phyloP scores from a whole-genome alignment of 306 rosid genomes.

The Cucumis hystrix region DNA sequence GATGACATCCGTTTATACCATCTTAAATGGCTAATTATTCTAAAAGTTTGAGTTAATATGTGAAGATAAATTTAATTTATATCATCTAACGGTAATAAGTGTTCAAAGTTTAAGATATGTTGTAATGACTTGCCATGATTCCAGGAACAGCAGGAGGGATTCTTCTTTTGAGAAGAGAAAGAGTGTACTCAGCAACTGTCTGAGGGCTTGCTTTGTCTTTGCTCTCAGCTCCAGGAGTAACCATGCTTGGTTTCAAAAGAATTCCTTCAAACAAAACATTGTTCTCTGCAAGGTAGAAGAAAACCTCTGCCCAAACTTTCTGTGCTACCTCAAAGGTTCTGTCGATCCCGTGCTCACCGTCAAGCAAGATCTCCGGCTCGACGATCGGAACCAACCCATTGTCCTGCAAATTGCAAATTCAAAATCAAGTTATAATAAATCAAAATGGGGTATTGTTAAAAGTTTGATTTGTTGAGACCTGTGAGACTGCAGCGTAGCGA shows the following conservation, averaged over 20 bases:
- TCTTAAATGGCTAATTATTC: too few species aligned
- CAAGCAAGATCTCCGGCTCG: constrained; percentile 97
- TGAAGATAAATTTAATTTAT: too few species aligned
- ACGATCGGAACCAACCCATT: constrained; percentile 85
- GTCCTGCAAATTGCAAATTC: constrained; percentile 21
- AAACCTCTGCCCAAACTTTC: constrained; percentile 92
- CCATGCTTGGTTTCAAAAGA: constrained; percentile 98
- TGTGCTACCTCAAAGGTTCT: constrained; percentile 76
- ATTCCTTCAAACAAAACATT: constrained; percentile 80
- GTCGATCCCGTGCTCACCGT: constrained; percentile 76
- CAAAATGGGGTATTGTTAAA: not conserved
- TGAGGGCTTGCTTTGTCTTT: constrained; percentile 69
- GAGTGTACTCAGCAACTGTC: constrained; percentile 70
- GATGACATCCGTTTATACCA: too few species aligned
- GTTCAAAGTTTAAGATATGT: not conserved
- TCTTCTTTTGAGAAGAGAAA: constrained; percentile 72
- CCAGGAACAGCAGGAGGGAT: constrained; percentile 95
- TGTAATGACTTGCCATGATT: constrained; percentile 52
- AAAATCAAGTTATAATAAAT: not conserved
- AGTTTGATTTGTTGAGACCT: constrained; percentile 21
- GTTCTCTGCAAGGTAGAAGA: constrained; percentile 88
- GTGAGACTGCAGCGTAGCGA: constrained; percentile 90
- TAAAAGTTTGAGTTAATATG: too few species aligned
- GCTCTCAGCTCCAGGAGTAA: constrained; percentile 86
- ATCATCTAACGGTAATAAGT: too few species aligned